Evolutionary conservation across 345 rosid species (phyloP), one percentile per base, ranked within the genome.

Genomic region (Linum trigynum): DNA sequence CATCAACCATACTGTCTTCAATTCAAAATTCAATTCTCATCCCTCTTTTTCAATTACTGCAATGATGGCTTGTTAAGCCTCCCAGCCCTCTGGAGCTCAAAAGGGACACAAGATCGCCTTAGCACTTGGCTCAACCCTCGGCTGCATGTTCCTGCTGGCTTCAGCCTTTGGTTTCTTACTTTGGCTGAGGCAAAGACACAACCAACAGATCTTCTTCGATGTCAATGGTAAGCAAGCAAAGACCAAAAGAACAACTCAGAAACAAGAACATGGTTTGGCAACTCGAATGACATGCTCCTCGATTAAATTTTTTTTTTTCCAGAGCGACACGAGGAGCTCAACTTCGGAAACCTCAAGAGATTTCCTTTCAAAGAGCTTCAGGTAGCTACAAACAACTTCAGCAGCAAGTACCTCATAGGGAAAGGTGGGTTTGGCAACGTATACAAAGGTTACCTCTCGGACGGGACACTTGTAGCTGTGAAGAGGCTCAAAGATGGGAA

Each of bases 351-450:
- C 83, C 76, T 88, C 75, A 85, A 72, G 74, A 90, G 83, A 75
- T 94, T 90, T 71, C 85, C 82, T 61, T 90, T 94, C 78, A 90
- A 86, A 76, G 96, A 88, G 72, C 96, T 94, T 69, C 90, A 85
- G 75, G 68, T 50, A 7, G 99, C 95, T 5, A 94, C 97, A 4
- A 69, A 82, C 82, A 88, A 90, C 75, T 94, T 90, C 86, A 86
- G 92, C 80, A 77, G 84, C 83, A 88, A 87, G 84, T 90, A 86
- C 76, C 70, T 94, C 50, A 77, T 94, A 1, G 97, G 96, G 56
- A 85, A 88, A 69, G 95, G 99, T 62, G 97, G 99, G 43, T 94
- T 87, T 59, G 99, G 99, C 37, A 85, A 90, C 63, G 99, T 90
- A 2, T 94, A 90, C 71, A 94, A 84, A 79, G 96, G 99, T 42